phyloP scores from a whole-genome alignment of 2,329 filamentous ascomycete species.

The Hypoxylon sp. region DNA sequence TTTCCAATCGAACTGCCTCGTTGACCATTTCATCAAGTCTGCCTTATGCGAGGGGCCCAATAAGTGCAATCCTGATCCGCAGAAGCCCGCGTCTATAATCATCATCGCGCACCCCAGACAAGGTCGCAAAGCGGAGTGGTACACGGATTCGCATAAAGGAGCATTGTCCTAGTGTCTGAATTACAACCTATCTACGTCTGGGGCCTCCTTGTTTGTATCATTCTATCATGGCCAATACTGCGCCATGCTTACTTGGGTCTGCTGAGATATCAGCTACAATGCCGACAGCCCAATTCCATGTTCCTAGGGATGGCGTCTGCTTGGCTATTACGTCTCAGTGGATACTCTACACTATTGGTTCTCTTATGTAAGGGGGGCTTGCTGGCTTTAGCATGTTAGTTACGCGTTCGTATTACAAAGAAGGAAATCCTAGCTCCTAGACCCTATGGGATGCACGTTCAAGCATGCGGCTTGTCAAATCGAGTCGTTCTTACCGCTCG shows the following conservation, averaged over 20 bases:
- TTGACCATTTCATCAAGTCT: conserved; percentile 12
- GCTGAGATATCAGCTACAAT: neutral
- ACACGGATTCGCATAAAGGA: neutral
- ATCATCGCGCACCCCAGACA: neutral
- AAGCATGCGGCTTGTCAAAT: neutral
- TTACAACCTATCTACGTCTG: neutral
- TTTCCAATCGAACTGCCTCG: neutral
- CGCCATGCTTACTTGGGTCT: conserved; percentile 1
- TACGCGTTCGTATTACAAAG: neutral
- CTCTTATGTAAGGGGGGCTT: neutral
- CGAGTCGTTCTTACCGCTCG: neutral
- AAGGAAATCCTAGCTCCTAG: neutral
- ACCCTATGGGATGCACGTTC: neutral
- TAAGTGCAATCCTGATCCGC: neutral
- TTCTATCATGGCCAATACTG: neutral
- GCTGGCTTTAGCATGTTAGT: neutral
- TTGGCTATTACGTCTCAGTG: neutral
- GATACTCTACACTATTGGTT: neutral
- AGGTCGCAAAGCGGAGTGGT: neutral
- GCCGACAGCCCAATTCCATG: neutral
- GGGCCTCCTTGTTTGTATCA: neutral
- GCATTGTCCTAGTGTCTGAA: neutral
- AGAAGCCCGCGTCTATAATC: neutral
- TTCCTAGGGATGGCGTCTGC: neutral
- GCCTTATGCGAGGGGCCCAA: conserved; percentile 6